phyloP scores from a whole-genome alignment of 129 eudicot genomes.

The Helichrysum umbraculigerum region DNA sequence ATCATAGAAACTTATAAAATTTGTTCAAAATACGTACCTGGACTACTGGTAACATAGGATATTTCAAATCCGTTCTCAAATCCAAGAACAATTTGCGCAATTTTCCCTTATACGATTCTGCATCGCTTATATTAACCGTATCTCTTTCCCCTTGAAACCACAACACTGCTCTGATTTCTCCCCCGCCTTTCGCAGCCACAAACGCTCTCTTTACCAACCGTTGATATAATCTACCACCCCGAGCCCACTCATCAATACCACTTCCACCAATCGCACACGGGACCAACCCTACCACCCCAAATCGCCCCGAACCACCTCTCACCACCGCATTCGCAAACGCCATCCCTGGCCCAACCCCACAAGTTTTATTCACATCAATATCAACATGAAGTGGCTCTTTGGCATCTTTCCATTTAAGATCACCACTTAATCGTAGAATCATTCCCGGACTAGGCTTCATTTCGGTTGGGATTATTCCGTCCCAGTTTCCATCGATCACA shows the following conservation, averaged over 20 bases:
- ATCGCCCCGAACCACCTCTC: conserved; percentile 33
- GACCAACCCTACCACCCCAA: conserved; percentile 64
- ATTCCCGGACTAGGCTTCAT: conserved; percentile 32
- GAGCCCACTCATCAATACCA: conserved; percentile 55
- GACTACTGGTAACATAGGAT: conserved; percentile 45
- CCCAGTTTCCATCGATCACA: conserved; percentile 60
- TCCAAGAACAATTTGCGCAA: conserved; percentile 35
- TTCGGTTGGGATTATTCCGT: conserved; percentile 57
- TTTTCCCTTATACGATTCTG: conserved; percentile 45
- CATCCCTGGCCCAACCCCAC: conserved; percentile 94
- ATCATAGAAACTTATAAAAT: neutral
- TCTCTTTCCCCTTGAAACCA: conserved; percentile 90
- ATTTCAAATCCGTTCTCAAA: conserved; percentile 45
- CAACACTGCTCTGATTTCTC: conserved; percentile 48
- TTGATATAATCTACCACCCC: conserved; percentile 45
- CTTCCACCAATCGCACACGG: conserved; percentile 91
- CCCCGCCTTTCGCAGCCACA: conserved; percentile 52
- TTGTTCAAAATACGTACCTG: conserved; percentile 35
- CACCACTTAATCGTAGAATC: conserved; percentile 47
- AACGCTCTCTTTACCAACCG: conserved; percentile 45
- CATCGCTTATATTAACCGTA: conserved; percentile 40
- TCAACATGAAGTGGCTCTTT: conserved; percentile 77
- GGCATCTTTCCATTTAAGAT: conserved; percentile 60
- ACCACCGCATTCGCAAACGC: conserved; percentile 57
- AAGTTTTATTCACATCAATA: conserved; percentile 50